Percentiles rank a stretch among this genome's conserved stretches.
Evolutionary conservation across 495 filamentous ascomycete species (phyloP).

Genomic region (Xanthoparmelia taractica): DNA sequence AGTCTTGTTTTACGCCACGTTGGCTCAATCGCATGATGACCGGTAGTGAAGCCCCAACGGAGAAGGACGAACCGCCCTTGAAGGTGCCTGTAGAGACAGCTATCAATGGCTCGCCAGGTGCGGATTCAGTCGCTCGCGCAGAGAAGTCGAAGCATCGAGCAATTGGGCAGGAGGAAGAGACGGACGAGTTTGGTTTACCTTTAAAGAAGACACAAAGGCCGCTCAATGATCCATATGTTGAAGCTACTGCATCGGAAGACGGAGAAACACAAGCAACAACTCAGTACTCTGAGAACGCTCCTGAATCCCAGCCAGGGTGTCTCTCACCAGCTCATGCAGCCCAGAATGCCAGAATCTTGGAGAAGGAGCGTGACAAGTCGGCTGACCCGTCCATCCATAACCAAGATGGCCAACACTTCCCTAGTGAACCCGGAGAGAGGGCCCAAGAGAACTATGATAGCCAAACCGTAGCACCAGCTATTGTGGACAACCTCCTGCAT

Average conservation of each 20-base stretch:
- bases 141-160: not conserved
- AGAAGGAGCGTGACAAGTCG: not conserved
- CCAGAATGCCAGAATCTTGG: not conserved
- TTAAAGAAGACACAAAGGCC: conserved; percentile 22
- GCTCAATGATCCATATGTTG: not conserved
- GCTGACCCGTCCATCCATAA: not conserved
- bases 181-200: conserved; percentile 35
- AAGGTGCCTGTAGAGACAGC: conserved; percentile 2
- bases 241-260: conserved; percentile 2
- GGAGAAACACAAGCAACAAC: not conserved
- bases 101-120: conserved; percentile 3
- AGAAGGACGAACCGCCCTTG: conserved; percentile 19
- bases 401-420: not conserved
- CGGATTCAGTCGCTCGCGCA: not conserved
- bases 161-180: conserved; percentile 17
- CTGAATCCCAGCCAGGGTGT: not conserved
- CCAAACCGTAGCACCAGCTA: conserved; percentile 1
- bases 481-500: conserved; percentile 18
- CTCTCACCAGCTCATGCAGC: not conserved
- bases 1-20: not conserved
- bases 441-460: not conserved
- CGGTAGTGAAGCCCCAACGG: conserved; percentile 13
- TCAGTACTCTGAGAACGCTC: conserved; percentile 4
- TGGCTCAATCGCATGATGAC: conserved; percentile 15
- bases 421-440: not conserved